Percentiles rank a stretch among this genome's conserved stretches.
phyloP scores from a whole-genome alignment of 306 rosid species.

The Albizia julibrissin region DNA sequence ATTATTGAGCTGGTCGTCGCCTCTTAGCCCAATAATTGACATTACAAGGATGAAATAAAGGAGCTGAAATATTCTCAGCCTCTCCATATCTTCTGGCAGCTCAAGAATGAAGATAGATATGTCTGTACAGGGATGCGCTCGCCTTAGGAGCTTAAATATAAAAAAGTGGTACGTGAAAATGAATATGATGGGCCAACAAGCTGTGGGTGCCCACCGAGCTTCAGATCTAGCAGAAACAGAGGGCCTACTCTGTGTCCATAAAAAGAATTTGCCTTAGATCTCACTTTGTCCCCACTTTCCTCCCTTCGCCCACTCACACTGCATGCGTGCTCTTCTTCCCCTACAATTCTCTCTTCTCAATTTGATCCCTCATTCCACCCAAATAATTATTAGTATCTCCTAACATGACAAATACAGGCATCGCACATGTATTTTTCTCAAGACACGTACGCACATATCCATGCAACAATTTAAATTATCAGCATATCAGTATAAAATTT shows the following conservation, averaged over 20 bases:
- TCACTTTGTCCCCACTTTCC: conserved; percentile 71
- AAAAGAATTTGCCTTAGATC: conserved; percentile 38
- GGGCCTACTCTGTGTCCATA: not conserved
- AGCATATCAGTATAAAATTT: too few relatives aligned
- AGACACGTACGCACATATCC: not conserved
- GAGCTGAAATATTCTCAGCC: conserved; percentile 31
- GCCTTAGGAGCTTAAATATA: conserved; percentile 23
- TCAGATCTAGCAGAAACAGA: conserved; percentile 17
- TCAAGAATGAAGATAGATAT: not conserved
- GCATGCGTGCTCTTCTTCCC: conserved; percentile 14
- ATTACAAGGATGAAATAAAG: conserved; percentile 36
- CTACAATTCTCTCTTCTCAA: conserved; percentile 7
- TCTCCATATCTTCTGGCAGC: conserved; percentile 30
- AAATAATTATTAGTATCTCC: not conserved
- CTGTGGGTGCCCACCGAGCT: not conserved
- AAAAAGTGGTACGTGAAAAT: not conserved
- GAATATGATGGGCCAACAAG: conserved; percentile 28
- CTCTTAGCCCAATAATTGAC: conserved; percentile 40
- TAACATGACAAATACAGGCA: not conserved
- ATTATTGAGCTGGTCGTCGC: conserved; percentile 30
- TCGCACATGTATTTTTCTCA: not conserved
- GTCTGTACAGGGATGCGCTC: not conserved
- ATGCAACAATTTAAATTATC: not conserved
- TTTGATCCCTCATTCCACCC: not conserved
- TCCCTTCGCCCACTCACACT: conserved; percentile 47